These are phyloP conservation scores for Colletotrichum nymphaeae DNA, from an alignment of 2,329 filamentous ascomycete genomes.

Conservation along the genomic window DNA sequence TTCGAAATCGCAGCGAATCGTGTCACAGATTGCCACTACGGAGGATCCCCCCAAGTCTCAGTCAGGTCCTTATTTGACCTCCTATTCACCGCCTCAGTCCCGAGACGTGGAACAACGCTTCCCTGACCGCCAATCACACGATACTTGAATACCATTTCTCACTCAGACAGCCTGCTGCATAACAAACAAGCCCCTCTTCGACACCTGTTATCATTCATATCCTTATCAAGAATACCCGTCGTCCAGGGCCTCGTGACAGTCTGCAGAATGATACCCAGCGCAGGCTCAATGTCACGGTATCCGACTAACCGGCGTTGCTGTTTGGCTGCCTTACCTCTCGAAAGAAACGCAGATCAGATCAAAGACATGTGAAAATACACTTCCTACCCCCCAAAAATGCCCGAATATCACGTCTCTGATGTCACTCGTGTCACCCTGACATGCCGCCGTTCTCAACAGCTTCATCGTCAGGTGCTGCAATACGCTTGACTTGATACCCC, in stretches of 20 bases:
- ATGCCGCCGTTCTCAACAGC: neutral
- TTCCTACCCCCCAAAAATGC: neutral
- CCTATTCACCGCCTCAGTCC: neutral
- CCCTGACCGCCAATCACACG: neutral
- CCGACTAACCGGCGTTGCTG: no score
- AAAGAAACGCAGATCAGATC: neutral
- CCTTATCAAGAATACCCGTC: neutral
- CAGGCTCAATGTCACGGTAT: neutral
- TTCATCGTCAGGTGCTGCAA: neutral
- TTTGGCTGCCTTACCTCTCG: neutral
- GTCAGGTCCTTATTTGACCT: neutral
- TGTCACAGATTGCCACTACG: neutral
- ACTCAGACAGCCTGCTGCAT: neutral
- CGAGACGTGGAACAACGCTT: neutral
- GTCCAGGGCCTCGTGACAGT: neutral
- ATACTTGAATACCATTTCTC: neutral
- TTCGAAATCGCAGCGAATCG: neutral
- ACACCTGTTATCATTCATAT: neutral
- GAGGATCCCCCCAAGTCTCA: neutral
- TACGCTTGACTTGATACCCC: neutral
- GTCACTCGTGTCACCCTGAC: neutral
- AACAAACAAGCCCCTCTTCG: neutral
- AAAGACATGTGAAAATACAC: neutral
- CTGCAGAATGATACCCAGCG: neutral
- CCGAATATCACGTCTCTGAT: neutral